These are phyloP conservation scores for Eucalyptus paniculata DNA, from an alignment of 345 rosid genomes.

Conservation along the genomic window DNA sequence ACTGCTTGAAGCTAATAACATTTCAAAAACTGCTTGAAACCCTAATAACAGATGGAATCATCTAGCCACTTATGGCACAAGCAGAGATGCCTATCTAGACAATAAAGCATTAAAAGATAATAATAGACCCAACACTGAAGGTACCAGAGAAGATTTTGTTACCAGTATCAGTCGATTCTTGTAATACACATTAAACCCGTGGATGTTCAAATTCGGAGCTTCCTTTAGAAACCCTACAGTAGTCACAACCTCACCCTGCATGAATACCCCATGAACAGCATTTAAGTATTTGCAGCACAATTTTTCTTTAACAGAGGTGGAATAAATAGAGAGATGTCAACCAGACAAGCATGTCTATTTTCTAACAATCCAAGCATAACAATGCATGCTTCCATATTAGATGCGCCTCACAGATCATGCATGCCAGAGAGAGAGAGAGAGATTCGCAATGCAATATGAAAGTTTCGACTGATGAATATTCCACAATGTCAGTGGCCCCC, in stretches of 20 bases:
- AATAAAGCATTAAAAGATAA: not conserved
- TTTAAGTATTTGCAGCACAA: not conserved
- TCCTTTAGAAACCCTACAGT: conserved; percentile 90
- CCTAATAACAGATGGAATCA: not conserved
- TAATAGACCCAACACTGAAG: not conserved
- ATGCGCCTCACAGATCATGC: not conserved
- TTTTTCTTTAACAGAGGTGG: not conserved
- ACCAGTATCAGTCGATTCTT: conserved; percentile 89
- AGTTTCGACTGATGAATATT: not conserved
- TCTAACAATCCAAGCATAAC: not conserved
- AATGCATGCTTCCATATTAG: not conserved
- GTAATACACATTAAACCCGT: conserved; percentile 84
- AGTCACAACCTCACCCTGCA: conserved; percentile 62
- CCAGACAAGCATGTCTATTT: not conserved
- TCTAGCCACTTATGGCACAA: not conserved
- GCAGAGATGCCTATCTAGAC: not conserved
- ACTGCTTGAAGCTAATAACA: not conserved
- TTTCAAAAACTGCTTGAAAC: not conserved
- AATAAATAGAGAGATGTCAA: not conserved
- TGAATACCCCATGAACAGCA: not conserved
- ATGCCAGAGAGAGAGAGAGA: not conserved
- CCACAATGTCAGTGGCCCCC: not conserved
- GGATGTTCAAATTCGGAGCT: conserved; percentile 61
- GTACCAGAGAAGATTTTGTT: not conserved
- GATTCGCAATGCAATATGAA: not conserved